Percentiles rank a stretch among this genome's conserved stretches.
These are phyloP conservation scores for Pharus latifolius DNA, from an alignment of 176 grass and related monocot genomes.

Conservation along the genomic window DNA sequence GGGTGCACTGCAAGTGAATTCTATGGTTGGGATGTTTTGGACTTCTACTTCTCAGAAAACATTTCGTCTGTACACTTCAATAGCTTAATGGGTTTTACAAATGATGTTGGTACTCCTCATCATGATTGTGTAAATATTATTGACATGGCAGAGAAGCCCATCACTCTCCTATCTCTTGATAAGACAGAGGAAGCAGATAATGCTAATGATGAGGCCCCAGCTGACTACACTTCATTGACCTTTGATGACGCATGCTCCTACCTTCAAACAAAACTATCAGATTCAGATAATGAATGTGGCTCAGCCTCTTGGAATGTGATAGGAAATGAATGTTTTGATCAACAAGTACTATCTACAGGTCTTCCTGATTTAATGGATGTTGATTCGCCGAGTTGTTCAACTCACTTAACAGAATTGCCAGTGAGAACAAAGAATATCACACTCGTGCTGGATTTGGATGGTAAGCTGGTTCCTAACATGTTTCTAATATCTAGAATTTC, in stretches of 20 bases:
- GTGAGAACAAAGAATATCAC: constrained; percentile 13
- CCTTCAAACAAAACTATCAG: constrained; percentile 5
- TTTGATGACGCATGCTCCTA: constrained; percentile 39
- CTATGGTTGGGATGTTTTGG: constrained; percentile 28
- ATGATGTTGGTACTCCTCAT: constrained; percentile 10
- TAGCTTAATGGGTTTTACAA: constrained; percentile 33
- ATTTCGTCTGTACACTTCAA: constrained; percentile 36
- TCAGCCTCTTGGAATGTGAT: constrained; percentile 13
- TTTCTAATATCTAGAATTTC: background rate
- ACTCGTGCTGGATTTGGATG: constrained; percentile 67
- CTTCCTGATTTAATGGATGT: constrained; percentile 33
- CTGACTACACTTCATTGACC: background rate
- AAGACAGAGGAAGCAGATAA: background rate
- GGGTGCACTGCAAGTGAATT: constrained; percentile 10
- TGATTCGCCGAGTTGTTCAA: constrained; percentile 7
- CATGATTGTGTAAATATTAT: constrained; percentile 7
- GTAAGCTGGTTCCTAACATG: constrained; percentile 15
- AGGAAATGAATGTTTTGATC: background rate
- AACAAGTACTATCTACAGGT: constrained; percentile 13
- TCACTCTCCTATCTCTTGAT: constrained; percentile 25
- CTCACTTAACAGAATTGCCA: background rate
- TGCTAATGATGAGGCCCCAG: background rate
- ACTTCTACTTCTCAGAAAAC: constrained; percentile 35
- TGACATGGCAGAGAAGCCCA: constrained; percentile 26
- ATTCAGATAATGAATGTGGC: background rate